Evolutionary conservation across 768 basidiomycete genomes (phyloP).

Genomic region (Dendrothele bispora): DNA sequence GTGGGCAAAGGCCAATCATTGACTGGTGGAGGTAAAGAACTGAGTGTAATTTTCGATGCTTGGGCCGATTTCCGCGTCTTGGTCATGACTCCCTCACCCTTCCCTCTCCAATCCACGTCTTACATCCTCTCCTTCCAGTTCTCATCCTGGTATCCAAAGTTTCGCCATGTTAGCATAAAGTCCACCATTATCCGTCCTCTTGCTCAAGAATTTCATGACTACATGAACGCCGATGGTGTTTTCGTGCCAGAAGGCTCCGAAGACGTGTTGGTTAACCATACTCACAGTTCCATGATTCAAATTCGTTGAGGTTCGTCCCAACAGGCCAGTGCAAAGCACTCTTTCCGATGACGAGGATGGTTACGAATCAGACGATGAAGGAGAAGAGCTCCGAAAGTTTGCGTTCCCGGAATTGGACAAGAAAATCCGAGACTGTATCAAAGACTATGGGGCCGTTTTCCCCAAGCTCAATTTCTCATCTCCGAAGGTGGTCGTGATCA

Average conservation of each 20-base stretch:
- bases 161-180: slow-evolving; percentile 62
- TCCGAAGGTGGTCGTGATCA: slow-evolving; percentile 60
- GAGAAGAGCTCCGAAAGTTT: slow-evolving; percentile 35
- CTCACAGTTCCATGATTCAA: slow-evolving; percentile 6
- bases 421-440: slow-evolving; percentile 64
- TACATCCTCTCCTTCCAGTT: slow-evolving; percentile 77
- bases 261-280: slow-evolving; percentile 52
- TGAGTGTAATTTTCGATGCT: too few species aligned
- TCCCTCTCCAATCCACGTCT: slow-evolving; percentile 50
- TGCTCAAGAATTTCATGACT: slow-evolving; percentile 59
- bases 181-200: slow-evolving; percentile 76
- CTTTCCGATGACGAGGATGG: slow-evolving; percentile 60
- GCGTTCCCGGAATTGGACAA: slow-evolving; percentile 84
- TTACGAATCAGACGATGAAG: slow-evolving; percentile 37
- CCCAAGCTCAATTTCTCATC: slow-evolving; percentile 96
- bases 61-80: too few species aligned
- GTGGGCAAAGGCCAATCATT: too few species aligned
- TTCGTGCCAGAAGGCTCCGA: slow-evolving; percentile 83
- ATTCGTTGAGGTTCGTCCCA: not conserved
- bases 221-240: slow-evolving; percentile 83
- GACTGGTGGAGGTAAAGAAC: too few species aligned
- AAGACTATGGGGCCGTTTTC: slow-evolving; percentile 79
- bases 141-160: slow-evolving; percentile 81
- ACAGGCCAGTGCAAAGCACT: slow-evolving; percentile 52
- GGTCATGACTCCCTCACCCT: slow-evolving; percentile 34